Conservation (phyloP, 2,329 filamentous ascomycete species). For the Monosporascus ibericus region DNA sequence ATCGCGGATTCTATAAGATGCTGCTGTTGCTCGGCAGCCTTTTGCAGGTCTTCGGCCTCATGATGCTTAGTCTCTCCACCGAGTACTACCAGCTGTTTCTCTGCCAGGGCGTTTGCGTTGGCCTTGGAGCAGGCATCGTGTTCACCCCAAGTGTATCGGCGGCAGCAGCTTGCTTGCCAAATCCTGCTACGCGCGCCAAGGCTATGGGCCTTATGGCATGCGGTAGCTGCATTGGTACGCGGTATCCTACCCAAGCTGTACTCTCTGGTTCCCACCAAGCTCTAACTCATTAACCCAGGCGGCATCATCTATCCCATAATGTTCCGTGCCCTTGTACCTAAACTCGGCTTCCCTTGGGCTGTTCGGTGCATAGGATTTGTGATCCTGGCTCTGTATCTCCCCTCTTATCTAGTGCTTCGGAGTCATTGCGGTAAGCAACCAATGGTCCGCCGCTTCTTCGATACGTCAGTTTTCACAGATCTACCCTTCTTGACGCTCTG, state of each 20-base stretch:
- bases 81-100: constrained; percentile 14
- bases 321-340: constrained; percentile 5
- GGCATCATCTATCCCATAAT: constrained; percentile 12
- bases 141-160: neutral
- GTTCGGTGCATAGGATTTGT: constrained; percentile 11
- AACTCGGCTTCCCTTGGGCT: constrained; percentile 13
- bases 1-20: constrained; percentile 12
- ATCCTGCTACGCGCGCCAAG: constrained; percentile 12
- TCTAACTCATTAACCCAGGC: neutral
- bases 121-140: constrained; percentile 12
- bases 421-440: no score
- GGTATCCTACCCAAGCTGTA: neutral
- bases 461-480: no score
- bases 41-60: constrained; percentile 8
- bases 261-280: no score
- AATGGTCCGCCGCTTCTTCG: no score
- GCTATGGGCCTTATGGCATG: constrained; percentile 12
- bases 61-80: constrained; percentile 6
- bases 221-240: constrained; percentile 11
- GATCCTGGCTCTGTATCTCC: neutral
- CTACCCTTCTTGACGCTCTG: no score
- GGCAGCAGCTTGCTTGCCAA: constrained; percentile 4
- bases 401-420: no score
- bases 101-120: constrained; percentile 7
- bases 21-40: constrained; percentile 8